Evolutionary conservation across 805 yeast genomes (phyloP), one percentile per base, ranked within the genome.

Genomic region (Pichia eremophila): DNA sequence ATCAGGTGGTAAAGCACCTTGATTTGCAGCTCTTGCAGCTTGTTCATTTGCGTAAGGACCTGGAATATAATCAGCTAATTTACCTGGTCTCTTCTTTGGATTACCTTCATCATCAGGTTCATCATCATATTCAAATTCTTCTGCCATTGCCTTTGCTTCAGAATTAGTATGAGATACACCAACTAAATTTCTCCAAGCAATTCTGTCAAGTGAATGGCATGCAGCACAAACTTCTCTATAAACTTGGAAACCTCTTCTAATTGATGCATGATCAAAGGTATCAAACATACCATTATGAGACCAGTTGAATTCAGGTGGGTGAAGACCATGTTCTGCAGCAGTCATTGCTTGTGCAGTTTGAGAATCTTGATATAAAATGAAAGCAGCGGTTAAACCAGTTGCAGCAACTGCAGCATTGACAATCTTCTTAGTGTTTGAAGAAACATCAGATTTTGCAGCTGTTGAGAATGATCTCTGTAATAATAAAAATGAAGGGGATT

Each of bases 21-120:
- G 96, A 79, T 93, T 93, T 54, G 96, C 97, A 57, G 98, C 96
- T 77, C 99, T 87, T 44, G 99, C 99, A 55, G 98, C 98, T 75
- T 93, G 95, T 72, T 93, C 99, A 68, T 93, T 93, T 57, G 88
- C 87, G 69, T 93, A 93, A 49, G 99, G 99, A 55, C 85, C 87
- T 58, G 95, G 98, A 57, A 93, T 75, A 71, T 83, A 78, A 72
- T 93, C 99, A 54, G 98, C 90, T 65, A 93, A 79, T 74, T 93
- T 93, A 74, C 99, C 99, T 50, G 95, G 85, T 78, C 99, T 88
- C 85, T 85, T 89, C 75, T 86, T 86, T 70, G 96, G 96, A 68
- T 85, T 85, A 67, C 98, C 98, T 77, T 90, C 95, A 64, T 85
- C 93, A 74, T 85, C 90, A 46, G 93, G 93, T 71, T 85, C 93